phyloP scores from a whole-genome alignment of 106 monocot species.

The Posidonia australis region DNA sequence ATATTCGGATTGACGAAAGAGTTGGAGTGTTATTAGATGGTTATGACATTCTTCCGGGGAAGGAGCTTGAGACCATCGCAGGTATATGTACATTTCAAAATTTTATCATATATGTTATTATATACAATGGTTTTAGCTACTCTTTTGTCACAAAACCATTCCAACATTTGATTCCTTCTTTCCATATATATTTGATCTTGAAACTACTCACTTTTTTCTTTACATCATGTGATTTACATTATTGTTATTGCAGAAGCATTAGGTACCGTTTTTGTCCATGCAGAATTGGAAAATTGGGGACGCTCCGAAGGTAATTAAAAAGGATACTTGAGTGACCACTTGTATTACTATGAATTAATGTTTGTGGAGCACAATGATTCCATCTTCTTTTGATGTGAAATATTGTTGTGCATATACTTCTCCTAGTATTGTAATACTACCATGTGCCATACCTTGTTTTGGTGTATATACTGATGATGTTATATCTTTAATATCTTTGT shows the following conservation, averaged over 20 bases:
- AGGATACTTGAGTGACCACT: conserved; percentile 2
- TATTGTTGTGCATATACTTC: too few species aligned
- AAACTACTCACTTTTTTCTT: background rate
- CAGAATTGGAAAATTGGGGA: conserved; percentile 71
- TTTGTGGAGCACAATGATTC: too few species aligned
- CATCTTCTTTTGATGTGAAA: too few species aligned
- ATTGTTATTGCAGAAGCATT: conserved; percentile 61
- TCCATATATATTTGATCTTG: too few species aligned
- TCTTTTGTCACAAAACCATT: too few species aligned
- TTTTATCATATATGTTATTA: too few species aligned
- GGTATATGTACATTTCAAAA: conserved; percentile 35
- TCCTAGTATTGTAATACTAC: too few species aligned
- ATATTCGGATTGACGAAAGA: conserved; percentile 64
- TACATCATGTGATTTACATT: background rate
- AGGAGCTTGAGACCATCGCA: conserved; percentile 71
- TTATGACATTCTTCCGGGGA: conserved; percentile 45
- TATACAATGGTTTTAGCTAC: too few species aligned
- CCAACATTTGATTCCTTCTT: background rate
- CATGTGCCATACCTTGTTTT: too few species aligned
- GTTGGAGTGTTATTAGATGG: conserved; percentile 71
- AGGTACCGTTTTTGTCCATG: conserved; percentile 42
- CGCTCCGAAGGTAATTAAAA: conserved; percentile 80
- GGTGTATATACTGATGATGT: too few species aligned
- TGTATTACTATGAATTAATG: background rate
- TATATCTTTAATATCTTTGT: background rate